Evolutionary conservation across 768 basidiomycete genomes (phyloP).

Genomic region (Termitomyces titanicus): DNA sequence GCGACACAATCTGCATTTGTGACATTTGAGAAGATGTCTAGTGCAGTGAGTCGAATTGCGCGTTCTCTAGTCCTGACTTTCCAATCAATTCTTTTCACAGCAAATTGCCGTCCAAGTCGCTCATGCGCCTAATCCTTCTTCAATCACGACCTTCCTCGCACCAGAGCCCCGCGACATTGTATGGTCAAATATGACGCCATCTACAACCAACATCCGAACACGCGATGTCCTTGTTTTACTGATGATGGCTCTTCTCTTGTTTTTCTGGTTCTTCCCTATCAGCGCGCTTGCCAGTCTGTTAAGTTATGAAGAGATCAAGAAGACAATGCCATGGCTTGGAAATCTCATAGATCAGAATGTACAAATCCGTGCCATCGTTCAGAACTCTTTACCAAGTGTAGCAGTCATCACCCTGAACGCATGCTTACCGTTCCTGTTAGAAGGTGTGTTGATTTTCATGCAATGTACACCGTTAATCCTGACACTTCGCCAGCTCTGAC

Average conservation of each 20-base stretch:
- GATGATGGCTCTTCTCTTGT: conserved; percentile 70
- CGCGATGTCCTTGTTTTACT: conserved; percentile 71
- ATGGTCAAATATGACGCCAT: conserved; percentile 85
- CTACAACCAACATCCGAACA: conserved; percentile 50
- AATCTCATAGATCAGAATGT: conserved; percentile 78
- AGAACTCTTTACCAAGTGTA: conserved; percentile 90
- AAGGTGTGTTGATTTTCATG: conserved; percentile 47
- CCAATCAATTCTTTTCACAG: conserved; percentile 24
- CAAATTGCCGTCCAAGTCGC: conserved; percentile 90
- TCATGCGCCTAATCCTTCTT: conserved; percentile 64
- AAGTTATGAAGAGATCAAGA: conserved; percentile 93
- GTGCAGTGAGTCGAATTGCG: conserved; percentile 58
- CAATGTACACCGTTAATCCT: background rate
- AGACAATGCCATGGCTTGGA: conserved; percentile 84
- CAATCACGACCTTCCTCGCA: conserved; percentile 68
- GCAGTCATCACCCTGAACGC: conserved; percentile 92
- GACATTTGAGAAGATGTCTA: conserved; percentile 94
- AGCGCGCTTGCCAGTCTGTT: conserved; percentile 81
- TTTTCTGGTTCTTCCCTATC: conserved; percentile 93
- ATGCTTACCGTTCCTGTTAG: conserved; percentile 81
- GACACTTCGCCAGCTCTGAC: conserved; percentile 49
- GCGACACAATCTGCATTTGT: conserved; percentile 88
- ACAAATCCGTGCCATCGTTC: conserved; percentile 81
- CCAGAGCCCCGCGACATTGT: conserved; percentile 96
- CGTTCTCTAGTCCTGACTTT: background rate